Conservation (phyloP, 768 basidiomycete genomes). For the Suillus alpinus region DNA sequence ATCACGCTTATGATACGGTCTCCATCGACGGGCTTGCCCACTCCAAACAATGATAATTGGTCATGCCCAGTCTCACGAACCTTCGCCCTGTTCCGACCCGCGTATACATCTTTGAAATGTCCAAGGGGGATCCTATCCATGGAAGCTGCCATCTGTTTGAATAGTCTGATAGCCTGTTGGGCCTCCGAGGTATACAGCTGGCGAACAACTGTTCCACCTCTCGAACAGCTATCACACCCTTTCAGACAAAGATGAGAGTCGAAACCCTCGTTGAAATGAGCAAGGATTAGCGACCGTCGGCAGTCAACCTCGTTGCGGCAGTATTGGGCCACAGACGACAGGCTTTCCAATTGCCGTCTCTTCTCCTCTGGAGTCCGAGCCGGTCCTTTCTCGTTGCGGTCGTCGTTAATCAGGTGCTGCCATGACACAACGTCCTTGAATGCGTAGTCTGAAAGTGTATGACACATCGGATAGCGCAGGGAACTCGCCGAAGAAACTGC, state of each 20-base stretch:
- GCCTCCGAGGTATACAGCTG: constrained; percentile 66
- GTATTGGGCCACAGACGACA: constrained; percentile 72
- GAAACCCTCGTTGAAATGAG: constrained; percentile 87
- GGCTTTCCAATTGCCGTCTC: constrained; percentile 64
- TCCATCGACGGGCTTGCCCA: constrained; percentile 45
- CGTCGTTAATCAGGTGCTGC: constrained; percentile 59
- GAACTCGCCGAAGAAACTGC: constrained; percentile 20
- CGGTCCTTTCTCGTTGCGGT: constrained; percentile 37
- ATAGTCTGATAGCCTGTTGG: constrained; percentile 52
- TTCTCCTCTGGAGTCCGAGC: constrained; percentile 33
- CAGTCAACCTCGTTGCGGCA: constrained; percentile 82
- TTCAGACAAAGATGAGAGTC: constrained; percentile 59
- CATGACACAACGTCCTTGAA: constrained; percentile 56
- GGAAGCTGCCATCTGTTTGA: constrained; percentile 42
- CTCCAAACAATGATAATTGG: constrained; percentile 49
- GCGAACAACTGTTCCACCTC: constrained; percentile 40
- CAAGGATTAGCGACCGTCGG: constrained; percentile 78
- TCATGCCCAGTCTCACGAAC: constrained; percentile 49
- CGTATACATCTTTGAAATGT: constrained; percentile 61
- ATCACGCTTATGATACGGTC: constrained; percentile 68
- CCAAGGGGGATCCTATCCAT: constrained; percentile 56
- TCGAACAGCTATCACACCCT: constrained; percentile 83
- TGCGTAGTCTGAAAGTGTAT: constrained; percentile 52
- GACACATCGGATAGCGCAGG: background rate
- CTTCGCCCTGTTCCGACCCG: constrained; percentile 53